These are phyloP conservation scores for Paecilomyces formosus DNA, from an alignment of 2,329 filamentous ascomycete species.

Conservation along the genomic window DNA sequence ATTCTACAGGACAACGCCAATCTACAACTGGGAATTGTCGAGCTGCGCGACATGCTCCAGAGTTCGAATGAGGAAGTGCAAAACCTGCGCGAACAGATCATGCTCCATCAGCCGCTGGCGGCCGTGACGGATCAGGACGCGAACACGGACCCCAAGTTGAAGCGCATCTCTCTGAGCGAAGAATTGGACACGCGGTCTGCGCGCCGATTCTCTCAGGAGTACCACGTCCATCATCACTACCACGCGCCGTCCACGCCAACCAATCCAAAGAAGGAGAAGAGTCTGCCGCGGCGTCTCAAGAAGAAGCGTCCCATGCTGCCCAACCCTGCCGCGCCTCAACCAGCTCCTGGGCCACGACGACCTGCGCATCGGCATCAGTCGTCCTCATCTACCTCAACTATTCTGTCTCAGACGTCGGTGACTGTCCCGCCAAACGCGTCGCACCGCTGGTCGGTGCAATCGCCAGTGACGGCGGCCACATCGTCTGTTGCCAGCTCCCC, in stretches of 20 bases:
- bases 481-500: slow-evolving; percentile 80
- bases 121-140: slow-evolving; percentile 8
- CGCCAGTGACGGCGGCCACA: slow-evolving; percentile 45
- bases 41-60: slow-evolving; percentile 81
- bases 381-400: slow-evolving; percentile 45
- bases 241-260: slow-evolving; percentile 56
- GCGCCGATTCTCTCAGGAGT: slow-evolving; percentile 56
- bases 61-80: slow-evolving; percentile 94
- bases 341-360: slow-evolving; percentile 16
- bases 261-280: slow-evolving; percentile 48
- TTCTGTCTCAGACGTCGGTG: slow-evolving; percentile 57
- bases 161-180: slow-evolving; percentile 51
- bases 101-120: slow-evolving; percentile 65
- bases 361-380: slow-evolving; percentile 21
- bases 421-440: slow-evolving; percentile 46
- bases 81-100: slow-evolving; percentile 70
- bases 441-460: slow-evolving; percentile 27
- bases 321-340: slow-evolving; percentile 43
- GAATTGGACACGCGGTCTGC: slow-evolving; percentile 55
- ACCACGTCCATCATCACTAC: slow-evolving; percentile 94
- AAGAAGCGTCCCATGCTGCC: slow-evolving; percentile 62
- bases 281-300: slow-evolving; percentile 51
- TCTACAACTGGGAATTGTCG: slow-evolving; percentile 82
- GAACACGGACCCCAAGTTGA: slow-evolving; percentile 10
- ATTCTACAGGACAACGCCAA: slow-evolving; percentile 93